phyloP scores from a whole-genome alignment of 495 filamentous ascomycete genomes.

The Aspergillus ostianus region DNA sequence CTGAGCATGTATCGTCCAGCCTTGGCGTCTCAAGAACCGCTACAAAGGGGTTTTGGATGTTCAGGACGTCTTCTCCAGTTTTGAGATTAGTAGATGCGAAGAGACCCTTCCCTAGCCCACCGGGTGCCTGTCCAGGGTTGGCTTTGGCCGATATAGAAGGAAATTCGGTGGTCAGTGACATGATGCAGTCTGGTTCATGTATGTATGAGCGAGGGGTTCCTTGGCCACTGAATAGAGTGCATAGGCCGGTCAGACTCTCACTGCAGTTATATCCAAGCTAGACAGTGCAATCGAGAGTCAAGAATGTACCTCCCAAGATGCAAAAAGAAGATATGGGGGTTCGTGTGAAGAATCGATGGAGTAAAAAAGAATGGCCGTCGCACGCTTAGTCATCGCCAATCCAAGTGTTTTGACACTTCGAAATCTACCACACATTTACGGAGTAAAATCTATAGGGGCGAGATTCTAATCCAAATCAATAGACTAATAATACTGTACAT shows the following conservation, averaged over 20 bases:
- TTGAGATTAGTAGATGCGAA: conserved; percentile 38
- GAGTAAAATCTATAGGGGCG: not conserved
- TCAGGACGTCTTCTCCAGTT: conserved; percentile 38
- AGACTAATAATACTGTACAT: conserved; percentile 18
- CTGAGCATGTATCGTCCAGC: conserved; percentile 44
- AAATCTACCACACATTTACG: not conserved
- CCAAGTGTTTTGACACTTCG: not conserved
- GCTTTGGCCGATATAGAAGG: conserved; percentile 31
- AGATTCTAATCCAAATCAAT: not conserved
- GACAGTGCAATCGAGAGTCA: not conserved
- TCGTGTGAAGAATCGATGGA: not conserved
- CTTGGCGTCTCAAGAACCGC: conserved; percentile 43
- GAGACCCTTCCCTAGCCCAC: conserved; percentile 41
- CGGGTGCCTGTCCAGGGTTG: conserved; percentile 23
- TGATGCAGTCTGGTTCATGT: conserved; percentile 13
- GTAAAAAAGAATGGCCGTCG: not conserved
- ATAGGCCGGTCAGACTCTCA: not conserved
- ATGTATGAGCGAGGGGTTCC: not conserved
- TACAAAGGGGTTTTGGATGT: conserved; percentile 39
- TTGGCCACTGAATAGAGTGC: not conserved
- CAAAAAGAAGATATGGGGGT: not conserved
- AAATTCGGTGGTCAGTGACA: conserved; percentile 19
- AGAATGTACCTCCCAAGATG: not conserved
- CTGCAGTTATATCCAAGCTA: not conserved
- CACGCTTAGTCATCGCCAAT: not conserved